Base-by-base conservation (phyloP, 2,329 filamentous ascomycete genomes). In the Nigrospora oryzae region DNA sequence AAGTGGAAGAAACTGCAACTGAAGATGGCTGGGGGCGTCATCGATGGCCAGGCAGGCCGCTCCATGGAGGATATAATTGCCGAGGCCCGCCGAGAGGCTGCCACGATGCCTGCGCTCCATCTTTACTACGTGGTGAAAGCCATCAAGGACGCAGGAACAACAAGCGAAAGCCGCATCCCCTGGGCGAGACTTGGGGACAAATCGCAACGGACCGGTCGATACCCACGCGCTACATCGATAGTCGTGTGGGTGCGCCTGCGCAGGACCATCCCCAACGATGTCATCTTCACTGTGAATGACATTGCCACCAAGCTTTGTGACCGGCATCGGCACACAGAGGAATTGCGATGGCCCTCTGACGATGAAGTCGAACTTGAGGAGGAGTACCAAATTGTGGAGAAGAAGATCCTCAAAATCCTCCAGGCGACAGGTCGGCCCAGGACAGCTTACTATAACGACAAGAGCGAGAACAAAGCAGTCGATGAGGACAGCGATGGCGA, bases 1-100 rank as follows among this genome's bases (percentile, higher is more conserved):
- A 89, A 89, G 57, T 89, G 83, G 81, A 77, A 75, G 47, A 60
- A 66, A 28, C 51, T 79, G 11, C 53, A 53, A 15, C 46, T 50
- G 14, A 52, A 51, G 40, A 49, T 50, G 13, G 45, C 31, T 7
- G 52, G 51, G 8, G 52, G 49, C 16, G 50, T 45, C 14, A 51
- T 60, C 3, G 59, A 60, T 36, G 53, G 51, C 16, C 48, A 54
- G 39, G 16, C 30, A 12, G 41, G 38, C 10, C 42, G 50, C 15
- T 40, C 54, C 1, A 37, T 51, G 16, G 52, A 55, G 1, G 43
- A 59, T n/a, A 50, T 57, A 12, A 57, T 63, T 38, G 38, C 51
- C 31, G 53, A 53, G 16, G 56, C 58, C n/a, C 58, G 59, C 2
- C 46, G 53, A 13, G 56, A 56, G 14, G 56, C 56, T 16, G 44